phyloP scores from a whole-genome alignment of 2,329 filamentous ascomycete species.

The Phaeosphaeria sp. region DNA sequence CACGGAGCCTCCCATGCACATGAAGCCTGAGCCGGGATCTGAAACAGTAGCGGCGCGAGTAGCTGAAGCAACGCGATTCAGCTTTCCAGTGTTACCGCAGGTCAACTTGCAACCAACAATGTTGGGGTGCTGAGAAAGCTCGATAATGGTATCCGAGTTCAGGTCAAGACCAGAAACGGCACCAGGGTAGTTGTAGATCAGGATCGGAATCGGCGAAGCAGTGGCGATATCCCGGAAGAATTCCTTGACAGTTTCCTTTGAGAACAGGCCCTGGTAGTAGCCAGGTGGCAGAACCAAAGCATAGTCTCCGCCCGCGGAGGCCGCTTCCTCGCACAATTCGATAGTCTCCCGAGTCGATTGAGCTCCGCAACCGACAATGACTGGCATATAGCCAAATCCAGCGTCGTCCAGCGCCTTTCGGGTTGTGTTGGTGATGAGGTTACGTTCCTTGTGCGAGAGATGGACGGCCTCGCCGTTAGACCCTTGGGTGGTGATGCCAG shows the following conservation, averaged over 20 bases:
- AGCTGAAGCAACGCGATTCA: slow-evolving; percentile 65
- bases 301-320: slow-evolving; percentile 73
- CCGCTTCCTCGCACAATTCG: slow-evolving; percentile 71
- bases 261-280: slow-evolving; percentile 75
- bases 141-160: slow-evolving; percentile 67
- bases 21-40: slow-evolving; percentile 61
- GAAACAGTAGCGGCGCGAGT: slow-evolving; percentile 50
- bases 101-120: slow-evolving; percentile 74
- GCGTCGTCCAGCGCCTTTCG: slow-evolving; percentile 71
- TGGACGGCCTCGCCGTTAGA: slow-evolving; percentile 86
- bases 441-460: slow-evolving; percentile 73
- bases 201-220: slow-evolving; percentile 67
- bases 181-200: slow-evolving; percentile 75
- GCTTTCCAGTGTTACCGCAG: slow-evolving; percentile 73
- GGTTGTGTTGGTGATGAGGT: slow-evolving; percentile 71
- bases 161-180: slow-evolving; percentile 69
- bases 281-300: slow-evolving; percentile 77
- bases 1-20: slow-evolving; percentile 74
- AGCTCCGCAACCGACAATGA: slow-evolving; percentile 78
- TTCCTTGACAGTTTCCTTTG: slow-evolving; percentile 62
- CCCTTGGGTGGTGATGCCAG: slow-evolving; percentile 77
- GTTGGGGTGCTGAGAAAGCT: slow-evolving; percentile 66
- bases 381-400: slow-evolving; percentile 69
- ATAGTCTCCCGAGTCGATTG: slow-evolving; percentile 78
- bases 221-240: slow-evolving; percentile 72